These are phyloP conservation scores for Amauroascus verrucosus DNA, from an alignment of 2,329 filamentous ascomycete species.

Conservation along the genomic window DNA sequence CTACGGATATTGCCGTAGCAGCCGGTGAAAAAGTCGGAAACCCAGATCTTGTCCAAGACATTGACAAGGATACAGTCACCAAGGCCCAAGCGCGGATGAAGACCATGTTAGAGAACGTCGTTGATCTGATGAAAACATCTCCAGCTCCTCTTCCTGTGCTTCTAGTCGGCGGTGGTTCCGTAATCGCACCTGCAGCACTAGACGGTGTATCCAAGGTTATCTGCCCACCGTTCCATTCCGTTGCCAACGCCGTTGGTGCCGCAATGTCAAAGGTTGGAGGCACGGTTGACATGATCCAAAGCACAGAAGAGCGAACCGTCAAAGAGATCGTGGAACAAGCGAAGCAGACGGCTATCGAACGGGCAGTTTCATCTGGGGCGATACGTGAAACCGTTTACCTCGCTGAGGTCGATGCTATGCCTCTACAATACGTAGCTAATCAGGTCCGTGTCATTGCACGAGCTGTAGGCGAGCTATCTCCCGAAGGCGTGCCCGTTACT, in stretches of 20 bases:
- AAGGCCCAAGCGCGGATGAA: constrained; percentile 30
- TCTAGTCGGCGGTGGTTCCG: constrained; percentile 47
- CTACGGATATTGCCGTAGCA: constrained; percentile 41
- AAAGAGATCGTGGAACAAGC: constrained; percentile 16
- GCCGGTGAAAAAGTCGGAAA: constrained; percentile 19
- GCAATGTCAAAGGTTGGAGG: constrained; percentile 46
- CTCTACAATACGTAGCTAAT: constrained; percentile 47
- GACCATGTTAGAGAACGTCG: constrained; percentile 39
- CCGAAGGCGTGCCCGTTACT: constrained; percentile 14
- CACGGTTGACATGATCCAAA: constrained; percentile 42
- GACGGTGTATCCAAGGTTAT: constrained; percentile 42
- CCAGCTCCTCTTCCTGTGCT: constrained; percentile 43
- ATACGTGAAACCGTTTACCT: constrained; percentile 37
- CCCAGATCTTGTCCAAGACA: constrained; percentile 16
- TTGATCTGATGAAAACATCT: constrained; percentile 48
- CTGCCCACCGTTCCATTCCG: constrained; percentile 42
- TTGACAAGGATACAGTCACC: constrained; percentile 16
- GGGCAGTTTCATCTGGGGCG: constrained; percentile 40
- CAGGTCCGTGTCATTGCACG: constrained; percentile 43
- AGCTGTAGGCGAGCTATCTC: constrained; percentile 50
- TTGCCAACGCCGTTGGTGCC: constrained; percentile 50
- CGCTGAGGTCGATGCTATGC: constrained; percentile 46
- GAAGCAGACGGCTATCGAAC: constrained; percentile 32
- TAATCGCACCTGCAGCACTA: constrained; percentile 40
- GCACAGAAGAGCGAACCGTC: constrained; percentile 25